phyloP scores from a whole-genome alignment of 352 stramenopile genomes.

The Blastocystis sp. region DNA sequence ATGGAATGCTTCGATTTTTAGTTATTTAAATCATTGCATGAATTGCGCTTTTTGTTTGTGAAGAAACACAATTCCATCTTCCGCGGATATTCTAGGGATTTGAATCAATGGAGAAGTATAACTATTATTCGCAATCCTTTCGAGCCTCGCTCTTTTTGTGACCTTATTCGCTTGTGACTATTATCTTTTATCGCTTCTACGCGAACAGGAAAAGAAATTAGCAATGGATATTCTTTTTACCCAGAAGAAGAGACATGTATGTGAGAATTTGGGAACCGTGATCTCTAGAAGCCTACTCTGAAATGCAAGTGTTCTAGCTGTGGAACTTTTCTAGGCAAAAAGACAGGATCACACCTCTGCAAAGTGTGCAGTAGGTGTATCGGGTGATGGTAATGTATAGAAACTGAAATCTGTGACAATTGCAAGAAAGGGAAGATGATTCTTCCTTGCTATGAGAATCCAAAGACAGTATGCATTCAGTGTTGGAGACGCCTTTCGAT shows the following conservation, averaged over 20 bases:
- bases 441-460: conserved; percentile 22
- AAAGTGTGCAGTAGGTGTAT: conserved; percentile 42
- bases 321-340: neutral
- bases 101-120: neutral
- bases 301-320: conserved; percentile 5
- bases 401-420: conserved; percentile 47
- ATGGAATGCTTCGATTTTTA: conserved; percentile 45
- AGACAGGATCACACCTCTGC: neutral
- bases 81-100: neutral
- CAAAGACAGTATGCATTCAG: conserved; percentile 5
- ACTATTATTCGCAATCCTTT: neutral
- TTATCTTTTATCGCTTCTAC: neutral
- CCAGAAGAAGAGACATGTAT: neutral
- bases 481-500: neutral
- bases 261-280: neutral
- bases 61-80: neutral
- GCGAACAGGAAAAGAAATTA: neutral
- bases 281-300: conserved; percentile 21
- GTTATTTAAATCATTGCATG: neutral
- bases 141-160: neutral
- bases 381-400: neutral
- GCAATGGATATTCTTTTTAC: conserved; percentile 25
- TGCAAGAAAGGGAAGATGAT: conserved; percentile 55
- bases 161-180: neutral
- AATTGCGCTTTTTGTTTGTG: neutral